A percentile compares a stretch with the other conserved stretches of the same genome.
phyloP scores from a whole-genome alignment of 164 flowering plant species.

The Houttuynia cordata region DNA sequence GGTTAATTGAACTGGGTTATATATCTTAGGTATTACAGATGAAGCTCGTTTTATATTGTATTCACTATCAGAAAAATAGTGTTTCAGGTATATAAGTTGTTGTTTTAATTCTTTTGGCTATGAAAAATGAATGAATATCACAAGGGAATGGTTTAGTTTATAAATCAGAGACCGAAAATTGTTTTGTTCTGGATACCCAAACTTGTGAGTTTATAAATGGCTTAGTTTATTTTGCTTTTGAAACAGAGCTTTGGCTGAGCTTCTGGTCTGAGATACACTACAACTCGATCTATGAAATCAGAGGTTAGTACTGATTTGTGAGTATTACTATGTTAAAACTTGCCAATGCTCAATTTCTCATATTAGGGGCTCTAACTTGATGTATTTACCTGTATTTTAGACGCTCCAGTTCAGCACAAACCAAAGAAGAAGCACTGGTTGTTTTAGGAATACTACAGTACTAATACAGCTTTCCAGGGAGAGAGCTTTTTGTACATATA shows the following conservation, averaged over 20 bases:
- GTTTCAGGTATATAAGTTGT: too few relatives aligned
- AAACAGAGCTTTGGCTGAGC: conserved; percentile 77
- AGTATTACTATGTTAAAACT: neutral
- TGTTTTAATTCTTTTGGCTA: too few relatives aligned
- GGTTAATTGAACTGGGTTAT: too few relatives aligned
- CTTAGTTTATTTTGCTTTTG: neutral
- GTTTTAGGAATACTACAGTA: conserved; percentile 26
- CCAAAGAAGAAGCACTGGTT: conserved; percentile 84
- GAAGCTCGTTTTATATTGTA: too few relatives aligned
- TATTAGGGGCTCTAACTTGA: neutral
- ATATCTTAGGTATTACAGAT: too few relatives aligned
- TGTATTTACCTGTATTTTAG: conserved; percentile 19
- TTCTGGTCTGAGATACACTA: conserved; percentile 96
- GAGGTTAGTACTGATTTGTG: conserved; percentile 31
- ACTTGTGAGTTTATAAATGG: too few relatives aligned
- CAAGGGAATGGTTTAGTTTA: too few relatives aligned
- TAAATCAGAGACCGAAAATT: too few relatives aligned
- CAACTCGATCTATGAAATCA: conserved; percentile 71
- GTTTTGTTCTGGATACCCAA: neutral
- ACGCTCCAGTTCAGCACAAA: conserved; percentile 35
- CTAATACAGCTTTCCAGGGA: neutral
- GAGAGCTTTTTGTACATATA: neutral
- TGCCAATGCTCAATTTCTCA: neutral
- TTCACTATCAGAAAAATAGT: too few relatives aligned
- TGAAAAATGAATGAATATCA: too few relatives aligned